Evolutionary conservation across 352 stramenopile species (phyloP).

Genomic region (Phytophthora sansomeana): DNA sequence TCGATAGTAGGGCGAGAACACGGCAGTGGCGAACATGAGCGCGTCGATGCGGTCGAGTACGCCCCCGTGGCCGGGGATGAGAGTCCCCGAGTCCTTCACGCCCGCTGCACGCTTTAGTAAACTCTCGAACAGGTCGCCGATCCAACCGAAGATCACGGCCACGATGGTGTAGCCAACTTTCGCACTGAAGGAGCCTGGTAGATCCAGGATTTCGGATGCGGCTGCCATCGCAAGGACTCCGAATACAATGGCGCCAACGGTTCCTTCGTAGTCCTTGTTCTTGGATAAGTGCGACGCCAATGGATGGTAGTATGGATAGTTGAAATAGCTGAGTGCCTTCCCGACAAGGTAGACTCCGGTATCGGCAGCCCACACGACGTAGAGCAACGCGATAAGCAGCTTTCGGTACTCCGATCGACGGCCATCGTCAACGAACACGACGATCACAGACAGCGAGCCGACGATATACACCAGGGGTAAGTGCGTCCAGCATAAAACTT

Average conservation of each 20-base stretch:
- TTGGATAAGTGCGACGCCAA: conserved; percentile 92
- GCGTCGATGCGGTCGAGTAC: conserved; percentile 96
- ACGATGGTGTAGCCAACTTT: conserved; percentile 86
- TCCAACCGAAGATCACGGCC: conserved; percentile 92
- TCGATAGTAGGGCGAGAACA: conserved; percentile 67
- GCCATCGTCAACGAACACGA: conserved; percentile 71
- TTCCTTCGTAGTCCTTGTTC: conserved; percentile 97
- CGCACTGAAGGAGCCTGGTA: conserved; percentile 79
- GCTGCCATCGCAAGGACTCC: conserved; percentile 88
- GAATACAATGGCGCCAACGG: conserved; percentile 85
- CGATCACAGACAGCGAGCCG: conserved; percentile 55
- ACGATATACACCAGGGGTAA: conserved; percentile 75
- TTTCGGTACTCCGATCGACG: conserved; percentile 61
- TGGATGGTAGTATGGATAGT: conserved; percentile 83
- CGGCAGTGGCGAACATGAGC: conserved; percentile 90
- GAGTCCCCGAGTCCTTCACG: conserved; percentile 94
- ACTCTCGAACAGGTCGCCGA: conserved; percentile 95
- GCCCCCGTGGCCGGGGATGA: conserved; percentile 96
- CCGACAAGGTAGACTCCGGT: conserved; percentile 95
- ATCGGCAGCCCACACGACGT: conserved; percentile 86
- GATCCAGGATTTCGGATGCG: conserved; percentile 59
- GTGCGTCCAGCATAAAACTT: conserved; percentile 53
- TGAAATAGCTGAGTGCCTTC: conserved; percentile 82
- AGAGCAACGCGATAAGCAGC: conserved; percentile 70
- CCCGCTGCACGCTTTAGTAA: conserved; percentile 95